Conservation (phyloP, 805 yeast genomes). For the Barnettozyma sucrosica region DNA sequence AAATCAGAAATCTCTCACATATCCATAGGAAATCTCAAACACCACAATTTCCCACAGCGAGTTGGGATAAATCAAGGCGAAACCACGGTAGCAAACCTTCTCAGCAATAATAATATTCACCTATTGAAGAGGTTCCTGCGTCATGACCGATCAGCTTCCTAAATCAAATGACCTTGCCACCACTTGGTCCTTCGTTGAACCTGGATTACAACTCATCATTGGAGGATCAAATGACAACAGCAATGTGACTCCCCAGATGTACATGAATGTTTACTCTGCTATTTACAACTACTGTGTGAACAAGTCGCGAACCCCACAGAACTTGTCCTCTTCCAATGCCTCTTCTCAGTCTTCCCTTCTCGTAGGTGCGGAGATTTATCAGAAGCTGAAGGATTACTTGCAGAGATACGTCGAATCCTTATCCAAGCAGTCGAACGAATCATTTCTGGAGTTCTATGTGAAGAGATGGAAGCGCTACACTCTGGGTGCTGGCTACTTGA, state of each 20-base stretch:
- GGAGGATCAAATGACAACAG: constrained; percentile 56
- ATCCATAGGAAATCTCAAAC: too few relatives aligned
- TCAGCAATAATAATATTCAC: too few relatives aligned
- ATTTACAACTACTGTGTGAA: constrained; percentile 90
- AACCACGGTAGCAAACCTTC: neutral
- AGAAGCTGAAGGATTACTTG: constrained; percentile 62
- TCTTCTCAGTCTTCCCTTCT: constrained; percentile 38
- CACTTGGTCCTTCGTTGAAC: constrained; percentile 76
- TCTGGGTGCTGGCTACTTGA: constrained; percentile 85
- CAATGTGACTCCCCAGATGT: constrained; percentile 57
- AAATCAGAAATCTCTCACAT: too few relatives aligned
- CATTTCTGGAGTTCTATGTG: constrained; percentile 77
- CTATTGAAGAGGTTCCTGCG: neutral
- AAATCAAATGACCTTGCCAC: constrained; percentile 56
- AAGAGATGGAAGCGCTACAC: constrained; percentile 84
- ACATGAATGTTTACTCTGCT: constrained; percentile 87
- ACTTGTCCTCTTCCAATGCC: constrained; percentile 19
- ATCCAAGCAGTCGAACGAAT: constrained; percentile 49
- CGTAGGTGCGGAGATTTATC: constrained; percentile 87
- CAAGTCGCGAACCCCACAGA: constrained; percentile 51
- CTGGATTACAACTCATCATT: constrained; percentile 63
- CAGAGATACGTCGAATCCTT: constrained; percentile 49
- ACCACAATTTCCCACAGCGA: neutral
- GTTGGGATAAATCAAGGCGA: neutral
- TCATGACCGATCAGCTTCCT: constrained; percentile 31